Percentiles rank a stretch among this genome's conserved stretches.
These are phyloP conservation scores for Gossypium aridum DNA, from an alignment of 441 rosid species.

Conservation along the genomic window DNA sequence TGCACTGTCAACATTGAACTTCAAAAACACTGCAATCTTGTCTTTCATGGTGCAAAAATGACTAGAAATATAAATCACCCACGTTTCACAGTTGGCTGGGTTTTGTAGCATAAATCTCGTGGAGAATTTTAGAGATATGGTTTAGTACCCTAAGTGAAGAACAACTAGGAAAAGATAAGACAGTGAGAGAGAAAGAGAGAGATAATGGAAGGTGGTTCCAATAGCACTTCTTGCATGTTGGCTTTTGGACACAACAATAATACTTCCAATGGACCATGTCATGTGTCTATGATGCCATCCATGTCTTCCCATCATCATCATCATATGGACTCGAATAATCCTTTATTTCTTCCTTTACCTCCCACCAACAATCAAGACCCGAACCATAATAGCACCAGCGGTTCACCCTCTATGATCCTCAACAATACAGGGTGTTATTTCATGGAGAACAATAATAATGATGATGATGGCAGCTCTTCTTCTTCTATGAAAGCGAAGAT, in stretches of 20 bases:
- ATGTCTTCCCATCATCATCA: conserved; percentile 36
- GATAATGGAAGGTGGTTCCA: conserved; percentile 46
- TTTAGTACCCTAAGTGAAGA: conserved; percentile 14
- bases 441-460: conserved; percentile 38
- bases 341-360: conserved; percentile 46
- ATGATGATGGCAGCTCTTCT: conserved; percentile 22
- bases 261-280: conserved; percentile 36
- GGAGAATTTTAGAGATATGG: conserved; percentile 47
- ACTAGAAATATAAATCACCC: conserved; percentile 23
- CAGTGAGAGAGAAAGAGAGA: conserved; percentile 24
- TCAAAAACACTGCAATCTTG: neutral
- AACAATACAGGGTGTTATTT: conserved; percentile 29
- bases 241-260: conserved; percentile 44
- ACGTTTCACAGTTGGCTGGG: conserved; percentile 30
- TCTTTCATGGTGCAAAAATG: neutral
- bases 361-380: conserved; percentile 26
- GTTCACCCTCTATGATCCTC: conserved; percentile 30
- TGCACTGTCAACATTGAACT: too few species aligned
- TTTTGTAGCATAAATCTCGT: conserved; percentile 76
- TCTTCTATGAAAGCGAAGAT: conserved; percentile 71
- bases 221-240: conserved; percentile 47
- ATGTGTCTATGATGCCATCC: conserved; percentile 55
- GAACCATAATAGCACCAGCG: conserved; percentile 25
- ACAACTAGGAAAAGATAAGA: conserved; percentile 23
- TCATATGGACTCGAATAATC: conserved; percentile 36